These are phyloP conservation scores for Rutidosis leptorrhynchoides DNA, from an alignment of 129 eudicot genomes.

Conservation along the genomic window DNA sequence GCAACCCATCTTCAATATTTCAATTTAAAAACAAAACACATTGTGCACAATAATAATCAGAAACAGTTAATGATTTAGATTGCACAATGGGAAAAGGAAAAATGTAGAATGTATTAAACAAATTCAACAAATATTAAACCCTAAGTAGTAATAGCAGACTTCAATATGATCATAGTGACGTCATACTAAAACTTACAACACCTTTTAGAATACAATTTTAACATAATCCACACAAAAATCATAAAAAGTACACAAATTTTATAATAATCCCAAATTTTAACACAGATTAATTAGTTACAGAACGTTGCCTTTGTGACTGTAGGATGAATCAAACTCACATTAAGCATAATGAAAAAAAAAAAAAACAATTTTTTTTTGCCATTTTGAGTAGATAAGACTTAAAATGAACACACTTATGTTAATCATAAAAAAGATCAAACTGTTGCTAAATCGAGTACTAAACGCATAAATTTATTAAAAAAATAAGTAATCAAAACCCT, in stretches of 20 bases:
- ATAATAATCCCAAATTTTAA: conserved; percentile 5
- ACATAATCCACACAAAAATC: background rate
- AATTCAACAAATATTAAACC: background rate
- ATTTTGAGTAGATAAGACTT: conserved; percentile 3
- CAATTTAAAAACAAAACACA: background rate
- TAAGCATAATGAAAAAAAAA: conserved; percentile 3
- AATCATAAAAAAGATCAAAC: background rate
- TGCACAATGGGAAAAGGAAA: background rate
- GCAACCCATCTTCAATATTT: conserved; percentile 22
- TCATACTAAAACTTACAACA: background rate
- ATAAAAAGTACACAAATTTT: background rate
- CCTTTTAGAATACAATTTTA: background rate
- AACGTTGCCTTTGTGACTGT: conserved; percentile 2
- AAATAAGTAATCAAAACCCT: conserved; percentile 13
- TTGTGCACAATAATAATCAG: background rate
- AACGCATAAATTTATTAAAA: background rate
- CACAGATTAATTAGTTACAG: background rate
- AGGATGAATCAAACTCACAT: background rate
- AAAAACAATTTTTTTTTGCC: background rate
- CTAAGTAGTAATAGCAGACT: conserved; percentile 11
- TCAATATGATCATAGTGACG: background rate
- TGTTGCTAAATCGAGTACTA: background rate
- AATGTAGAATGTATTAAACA: background rate
- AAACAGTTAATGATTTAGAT: background rate
- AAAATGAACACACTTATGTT: background rate